Base-by-base conservation (phyloP, 208 protist genomes). In the Acanthamoeba castellanii region DNA sequence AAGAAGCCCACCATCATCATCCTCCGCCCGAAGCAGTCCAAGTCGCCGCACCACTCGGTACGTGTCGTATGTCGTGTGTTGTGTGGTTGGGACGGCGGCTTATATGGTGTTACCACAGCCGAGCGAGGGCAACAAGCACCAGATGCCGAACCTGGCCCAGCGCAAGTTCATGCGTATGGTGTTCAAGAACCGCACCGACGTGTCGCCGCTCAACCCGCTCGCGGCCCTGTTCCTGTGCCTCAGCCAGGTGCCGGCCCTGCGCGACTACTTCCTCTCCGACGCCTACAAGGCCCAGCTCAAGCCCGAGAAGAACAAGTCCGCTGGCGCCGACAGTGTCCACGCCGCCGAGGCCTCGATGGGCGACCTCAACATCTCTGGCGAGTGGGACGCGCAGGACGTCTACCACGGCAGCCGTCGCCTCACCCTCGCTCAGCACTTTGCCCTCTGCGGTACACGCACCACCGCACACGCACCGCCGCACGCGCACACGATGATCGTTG, bases 151-250 rank as follows among this genome's bases (percentile, higher is more conserved):
- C 42, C 45, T 84, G 74, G 74, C 74, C 42, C 45, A 55, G 74
- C 74, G 74, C 45, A 84, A 84, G 74, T 84, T 84, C 74, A 84
- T 84, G 74, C 32, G 45, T 22, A 27, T 84, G 74, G 74, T 84
- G 34, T 84, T 55, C 74, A 84, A 84, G 74, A 84, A 84, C 74
- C 74, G 74, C 45, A 55, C 74, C 20, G 74, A 84, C 74, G 45
- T 84, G 22, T 84, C 74, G 74, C 74, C 74, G 74, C 74, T 84
- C 8, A 84, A 84, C 74, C 74, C 74, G 42, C 74, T 84, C 22
- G 74, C 74, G 8, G 74, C 74, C 45, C 74, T 84, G 20, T 84
- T 84, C 74, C 74, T 84, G 74, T 84, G 74, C 74, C 32, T 84
- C n/a, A 84, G 74, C 74, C 74, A 84, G 45, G 74, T 84, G 1